These are phyloP conservation scores for Pythium plurisporium DNA, from an alignment of 352 stramenopile genomes.

Conservation along the genomic window DNA sequence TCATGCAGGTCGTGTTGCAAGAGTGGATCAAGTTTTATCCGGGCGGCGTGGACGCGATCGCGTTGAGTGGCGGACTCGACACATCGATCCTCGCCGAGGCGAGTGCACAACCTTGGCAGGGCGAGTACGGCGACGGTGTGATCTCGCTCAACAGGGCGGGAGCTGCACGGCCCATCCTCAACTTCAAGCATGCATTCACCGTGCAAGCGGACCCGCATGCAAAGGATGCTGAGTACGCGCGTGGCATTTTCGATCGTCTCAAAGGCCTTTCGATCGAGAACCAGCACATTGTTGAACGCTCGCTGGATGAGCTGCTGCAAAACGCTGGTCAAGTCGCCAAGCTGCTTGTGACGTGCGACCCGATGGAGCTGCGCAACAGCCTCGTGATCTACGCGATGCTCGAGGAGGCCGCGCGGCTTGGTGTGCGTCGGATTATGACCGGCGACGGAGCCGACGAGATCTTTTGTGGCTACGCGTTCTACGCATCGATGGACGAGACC, in stretches of 20 bases:
- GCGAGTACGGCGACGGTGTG: slow-evolving; percentile 20
- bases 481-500: slow-evolving; percentile 53
- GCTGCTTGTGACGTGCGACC: slow-evolving; percentile 68
- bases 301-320: slow-evolving; percentile 48
- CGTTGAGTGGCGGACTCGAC: slow-evolving; percentile 65
- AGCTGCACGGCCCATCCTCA: slow-evolving; percentile 37
- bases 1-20: slow-evolving; percentile 51
- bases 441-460: slow-evolving; percentile 86
- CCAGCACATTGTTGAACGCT: slow-evolving; percentile 56
- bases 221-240: slow-evolving; percentile 40
- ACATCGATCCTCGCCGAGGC: slow-evolving; percentile 70
- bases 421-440: slow-evolving; percentile 65
- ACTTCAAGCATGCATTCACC: slow-evolving; percentile 49
- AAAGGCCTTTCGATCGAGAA: slow-evolving; percentile 39
- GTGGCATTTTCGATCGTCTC: slow-evolving; percentile 40
- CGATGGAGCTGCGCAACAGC: slow-evolving; percentile 86
- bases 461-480: slow-evolving; percentile 88
- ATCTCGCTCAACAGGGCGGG: slow-evolving; percentile 40
- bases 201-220: slow-evolving; percentile 41
- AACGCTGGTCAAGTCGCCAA: slow-evolving; percentile 37
- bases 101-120: slow-evolving; percentile 31
- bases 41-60: slow-evolving; percentile 37
- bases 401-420: slow-evolving; percentile 37
- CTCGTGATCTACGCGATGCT: slow-evolving; percentile 81
- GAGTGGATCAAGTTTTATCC: slow-evolving; percentile 34